phyloP scores from a whole-genome alignment of 2,329 filamentous ascomycete genomes.

The Fusarium caatingaense region DNA sequence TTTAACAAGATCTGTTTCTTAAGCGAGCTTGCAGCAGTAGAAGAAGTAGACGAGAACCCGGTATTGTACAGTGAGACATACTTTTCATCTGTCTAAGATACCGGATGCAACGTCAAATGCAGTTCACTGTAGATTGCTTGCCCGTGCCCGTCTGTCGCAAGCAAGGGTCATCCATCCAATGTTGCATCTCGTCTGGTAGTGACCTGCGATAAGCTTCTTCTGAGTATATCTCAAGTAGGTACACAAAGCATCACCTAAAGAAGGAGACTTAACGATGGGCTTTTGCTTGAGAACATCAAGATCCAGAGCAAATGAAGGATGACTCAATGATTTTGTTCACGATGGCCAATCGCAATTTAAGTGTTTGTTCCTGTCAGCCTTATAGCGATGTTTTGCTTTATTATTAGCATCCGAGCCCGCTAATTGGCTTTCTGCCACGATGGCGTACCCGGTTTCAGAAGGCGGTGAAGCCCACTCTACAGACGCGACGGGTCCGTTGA shows the following conservation, averaged over 20 bases:
- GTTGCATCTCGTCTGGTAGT: not conserved
- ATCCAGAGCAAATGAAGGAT: not conserved
- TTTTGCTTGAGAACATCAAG: too few species aligned
- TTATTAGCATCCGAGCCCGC: not conserved
- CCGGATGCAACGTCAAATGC: not conserved
- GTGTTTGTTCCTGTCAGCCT: not conserved
- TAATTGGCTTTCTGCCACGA: not conserved
- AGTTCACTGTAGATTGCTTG: not conserved
- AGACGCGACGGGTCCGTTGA: constrained; percentile 40
- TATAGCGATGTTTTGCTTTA: not conserved
- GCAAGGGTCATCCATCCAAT: not conserved
- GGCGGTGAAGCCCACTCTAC: constrained; percentile 45
- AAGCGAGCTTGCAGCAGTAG: not conserved
- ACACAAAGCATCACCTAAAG: too few species aligned
- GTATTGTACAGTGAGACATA: not conserved
- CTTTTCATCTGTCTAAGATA: not conserved
- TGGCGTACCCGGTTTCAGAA: constrained; percentile 19
- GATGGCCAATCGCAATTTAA: not conserved
- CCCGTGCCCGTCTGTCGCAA: not conserved
- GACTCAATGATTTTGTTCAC: not conserved
- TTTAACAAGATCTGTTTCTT: fast-evolving
- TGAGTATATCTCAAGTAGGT: not conserved
- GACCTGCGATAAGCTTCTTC: not conserved
- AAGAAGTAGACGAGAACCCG: not conserved
- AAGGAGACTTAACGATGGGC: too few species aligned